A percentile compares a stretch with the other conserved stretches of the same genome.
Conservation (phyloP, 352 stramenopile species). For the Paralagenidium karlingii region DNA sequence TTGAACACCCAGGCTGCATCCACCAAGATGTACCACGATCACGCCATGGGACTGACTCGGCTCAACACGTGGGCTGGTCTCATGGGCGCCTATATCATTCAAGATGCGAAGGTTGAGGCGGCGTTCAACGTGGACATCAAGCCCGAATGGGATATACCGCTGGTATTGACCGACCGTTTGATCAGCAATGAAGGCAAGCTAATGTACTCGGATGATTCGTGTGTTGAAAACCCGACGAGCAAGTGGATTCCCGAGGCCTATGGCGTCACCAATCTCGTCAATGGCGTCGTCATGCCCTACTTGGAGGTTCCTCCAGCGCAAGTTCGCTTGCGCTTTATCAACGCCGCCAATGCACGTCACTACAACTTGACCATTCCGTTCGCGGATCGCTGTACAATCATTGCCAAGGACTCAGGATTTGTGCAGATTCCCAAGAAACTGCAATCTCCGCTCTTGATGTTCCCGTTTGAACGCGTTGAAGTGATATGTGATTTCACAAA, state of each 20-base stretch:
- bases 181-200: constrained; percentile 35
- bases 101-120: constrained; percentile 29
- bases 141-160: constrained; percentile 33
- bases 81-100: constrained; percentile 41
- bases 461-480: constrained; percentile 42
- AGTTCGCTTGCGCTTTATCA: constrained; percentile 43
- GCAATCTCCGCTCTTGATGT: constrained; percentile 19
- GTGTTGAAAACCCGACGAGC: constrained; percentile 18
- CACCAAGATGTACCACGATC: constrained; percentile 66
- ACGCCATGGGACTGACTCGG: constrained; percentile 48
- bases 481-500: constrained; percentile 43
- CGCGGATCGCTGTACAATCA: constrained; percentile 34
- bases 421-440: constrained; percentile 20
- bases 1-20: constrained; percentile 55
- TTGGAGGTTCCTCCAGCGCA: constrained; percentile 39
- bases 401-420: constrained; percentile 54
- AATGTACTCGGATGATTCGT: constrained; percentile 61
- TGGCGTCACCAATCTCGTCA: constrained; percentile 44
- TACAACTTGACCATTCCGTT: constrained; percentile 71
- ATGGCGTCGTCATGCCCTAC: constrained; percentile 61
- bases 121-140: constrained; percentile 30
- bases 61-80: constrained; percentile 55
- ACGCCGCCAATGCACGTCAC: constrained; percentile 47
- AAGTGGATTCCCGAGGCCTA: constrained; percentile 52
- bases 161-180: constrained; percentile 34